Base-by-base conservation (phyloP, 306 rosid genomes). In the Trichosanthes truncata region DNA sequence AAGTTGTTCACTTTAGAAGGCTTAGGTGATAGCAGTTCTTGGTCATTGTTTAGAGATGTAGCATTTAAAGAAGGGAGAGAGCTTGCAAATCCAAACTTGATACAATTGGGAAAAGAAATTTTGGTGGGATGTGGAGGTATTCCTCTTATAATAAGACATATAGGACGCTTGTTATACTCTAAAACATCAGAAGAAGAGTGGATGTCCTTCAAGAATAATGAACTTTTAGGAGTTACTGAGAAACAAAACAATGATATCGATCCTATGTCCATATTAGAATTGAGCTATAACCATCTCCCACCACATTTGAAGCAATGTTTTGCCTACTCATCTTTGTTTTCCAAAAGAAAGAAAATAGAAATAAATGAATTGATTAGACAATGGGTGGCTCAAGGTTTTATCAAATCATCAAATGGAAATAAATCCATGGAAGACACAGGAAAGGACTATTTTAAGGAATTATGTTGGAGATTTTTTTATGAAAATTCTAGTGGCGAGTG, bases 61-160 rank as follows among this genome's bases (percentile, higher is more conserved):
- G 80, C 69, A 14, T 65, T 65, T 9, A 53, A 68, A 36, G 74
- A 68, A 52, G 65, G 51, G 46, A 56, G 49, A 49, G 23, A 68
- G 21, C 61, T 21, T 9, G 67, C 25, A 9, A 35, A 68, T 49
- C 78, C 78, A 14, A 67, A 36, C 63, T 65, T 84, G 12, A 69
- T n/a, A 51, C 59, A 29, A 13, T 43, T 86, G 25, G 86, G 91
- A 13, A 78, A 72, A 74, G 65, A 82, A 71, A 88, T 88, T 20
- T 81, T 67, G 11, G 41, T 36, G 8, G 84, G 84, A 77, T 89
- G 90, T 69, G 82, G 59, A n/a, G 93, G 93, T 21, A 68, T 89
- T 62, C 93, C 93, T 53, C 77, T 87, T 20, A 90, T 87, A 14
- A 80, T 76, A 4, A 81, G 83, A 80, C 38, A 86, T 67, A 60